Conservation (phyloP, 768 basidiomycete genomes). For the Calocybe cyanea region DNA sequence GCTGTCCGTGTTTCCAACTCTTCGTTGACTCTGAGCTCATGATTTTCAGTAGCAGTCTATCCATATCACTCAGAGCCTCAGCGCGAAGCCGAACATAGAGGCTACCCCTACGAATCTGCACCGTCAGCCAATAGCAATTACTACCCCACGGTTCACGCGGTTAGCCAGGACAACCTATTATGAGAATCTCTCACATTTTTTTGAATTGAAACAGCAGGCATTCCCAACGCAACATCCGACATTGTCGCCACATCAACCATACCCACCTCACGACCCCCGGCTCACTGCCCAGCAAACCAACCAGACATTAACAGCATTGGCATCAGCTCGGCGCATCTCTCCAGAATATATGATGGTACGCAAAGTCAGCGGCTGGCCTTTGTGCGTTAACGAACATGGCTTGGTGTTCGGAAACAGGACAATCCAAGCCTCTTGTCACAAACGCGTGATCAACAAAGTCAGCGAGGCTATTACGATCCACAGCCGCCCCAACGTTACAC, state of each 20-base stretch:
- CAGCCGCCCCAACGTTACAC: slow-evolving; percentile 3
- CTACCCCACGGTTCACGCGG: slow-evolving; percentile 9
- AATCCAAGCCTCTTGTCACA: slow-evolving; percentile 1
- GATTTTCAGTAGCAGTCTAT: slow-evolving; percentile 4
- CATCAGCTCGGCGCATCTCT: slow-evolving; percentile 16
- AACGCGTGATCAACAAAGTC: background rate
- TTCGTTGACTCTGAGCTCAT: background rate
- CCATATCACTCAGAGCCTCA: slow-evolving; percentile 10
- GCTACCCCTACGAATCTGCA: slow-evolving; percentile 2
- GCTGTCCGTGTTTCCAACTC: background rate
- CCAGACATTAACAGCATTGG: slow-evolving; percentile 18
- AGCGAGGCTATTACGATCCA: slow-evolving; percentile 6
- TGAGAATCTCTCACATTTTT: background rate
- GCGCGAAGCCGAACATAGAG: background rate
- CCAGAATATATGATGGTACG: slow-evolving; percentile 16
- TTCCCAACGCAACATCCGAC: slow-evolving; percentile 2
- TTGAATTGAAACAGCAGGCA: slow-evolving; percentile 5
- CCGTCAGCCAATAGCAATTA: slow-evolving; percentile 7
- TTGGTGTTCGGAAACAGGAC: background rate
- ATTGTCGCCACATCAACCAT: slow-evolving; percentile 4
- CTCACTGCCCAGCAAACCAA: slow-evolving; percentile 20
- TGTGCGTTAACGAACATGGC: background rate
- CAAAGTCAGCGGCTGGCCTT: background rate
- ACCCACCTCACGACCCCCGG: slow-evolving; percentile 14
- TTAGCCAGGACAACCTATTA: slow-evolving; percentile 3